These are phyloP conservation scores for Russula dissimulans DNA, from an alignment of 768 basidiomycete species.

Conservation along the genomic window DNA sequence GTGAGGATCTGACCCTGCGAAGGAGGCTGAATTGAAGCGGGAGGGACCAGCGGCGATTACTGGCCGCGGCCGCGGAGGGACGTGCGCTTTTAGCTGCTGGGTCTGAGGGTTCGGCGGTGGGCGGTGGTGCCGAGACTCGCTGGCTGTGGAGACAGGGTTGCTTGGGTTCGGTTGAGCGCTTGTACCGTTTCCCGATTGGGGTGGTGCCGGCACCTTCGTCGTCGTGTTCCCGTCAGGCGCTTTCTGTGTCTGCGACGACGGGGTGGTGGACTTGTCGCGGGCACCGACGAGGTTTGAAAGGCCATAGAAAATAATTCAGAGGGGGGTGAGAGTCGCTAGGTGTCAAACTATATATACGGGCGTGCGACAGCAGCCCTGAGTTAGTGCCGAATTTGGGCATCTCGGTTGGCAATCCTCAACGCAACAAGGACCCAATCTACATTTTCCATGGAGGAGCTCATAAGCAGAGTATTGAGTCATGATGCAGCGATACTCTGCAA, in stretches of 20 bases:
- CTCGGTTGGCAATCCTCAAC: no score
- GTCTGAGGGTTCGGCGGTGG: not conserved
- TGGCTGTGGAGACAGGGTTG: not conserved
- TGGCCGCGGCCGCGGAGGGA: not conserved
- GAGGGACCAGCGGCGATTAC: constrained; percentile 9
- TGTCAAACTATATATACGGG: no score
- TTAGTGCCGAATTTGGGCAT: no score
- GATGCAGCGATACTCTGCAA: no score
- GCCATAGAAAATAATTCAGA: no score
- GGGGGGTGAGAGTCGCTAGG: no score
- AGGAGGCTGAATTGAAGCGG: not conserved
- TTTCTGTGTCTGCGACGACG: not conserved
- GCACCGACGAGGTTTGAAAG: not conserved
- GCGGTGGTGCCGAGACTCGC: not conserved
- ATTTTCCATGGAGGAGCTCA: no score
- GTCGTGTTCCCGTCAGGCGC: not conserved
- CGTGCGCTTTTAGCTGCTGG: no score
- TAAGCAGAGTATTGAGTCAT: no score
- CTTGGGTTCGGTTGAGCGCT: no score
- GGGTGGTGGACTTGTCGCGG: not conserved
- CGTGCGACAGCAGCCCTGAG: no score
- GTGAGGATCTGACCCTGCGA: not conserved
- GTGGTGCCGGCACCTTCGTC: not conserved
- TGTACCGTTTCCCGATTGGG: not conserved
- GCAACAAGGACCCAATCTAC: no score